Base-by-base conservation (phyloP, 805 yeast species). In the Cyberlindnera subsufficiens region DNA sequence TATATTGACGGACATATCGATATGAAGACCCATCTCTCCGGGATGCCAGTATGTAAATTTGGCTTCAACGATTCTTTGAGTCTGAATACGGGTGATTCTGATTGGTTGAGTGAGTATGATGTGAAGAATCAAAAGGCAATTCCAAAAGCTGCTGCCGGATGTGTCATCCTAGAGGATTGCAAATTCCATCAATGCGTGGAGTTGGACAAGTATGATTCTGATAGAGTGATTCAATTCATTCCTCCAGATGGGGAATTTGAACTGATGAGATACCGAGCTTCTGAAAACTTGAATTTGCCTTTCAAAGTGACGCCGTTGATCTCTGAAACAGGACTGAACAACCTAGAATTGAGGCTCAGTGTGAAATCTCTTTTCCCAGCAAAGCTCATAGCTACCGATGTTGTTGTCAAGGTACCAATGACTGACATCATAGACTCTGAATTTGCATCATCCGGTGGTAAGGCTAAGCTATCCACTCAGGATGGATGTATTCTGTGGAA, bases 231-330 rank as follows among this genome's bases (percentile, higher is more conserved):
- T 44, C 77, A 74, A 37, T 88, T 89, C 50, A 69, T 80, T 11
- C 96, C 96, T 3, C 96, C 96, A 2, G 96, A 88, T 63, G 95
- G 95, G 0, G 77, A 79, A 40, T 86, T 87, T 58, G 91, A 87
- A 60, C 72, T 89, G 46, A 81, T 89, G 90, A 71, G 77, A 30
- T 89, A 88, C 63, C 68, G 82, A 43, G 72, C 75, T 2, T 63
- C 69, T 1, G 77, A 78, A 35, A 77, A 79, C 49, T 65, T 85
- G 45, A 77, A 75, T 39, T 58, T 86, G 27, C 97, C 97, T 4
- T 85, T 88, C 62, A 68, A 69, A 39, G 72, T 88, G 14, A 65
- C 72, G 5, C 84, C 91, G 2, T 67, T 69, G 27, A 71, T 81
- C 3, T 69, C 69, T 6, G 65, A 65, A 40, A 54, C 64, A 8